These are phyloP conservation scores for Xerocomus potaroensis DNA, from an alignment of 768 basidiomycete genomes.

Conservation along the genomic window DNA sequence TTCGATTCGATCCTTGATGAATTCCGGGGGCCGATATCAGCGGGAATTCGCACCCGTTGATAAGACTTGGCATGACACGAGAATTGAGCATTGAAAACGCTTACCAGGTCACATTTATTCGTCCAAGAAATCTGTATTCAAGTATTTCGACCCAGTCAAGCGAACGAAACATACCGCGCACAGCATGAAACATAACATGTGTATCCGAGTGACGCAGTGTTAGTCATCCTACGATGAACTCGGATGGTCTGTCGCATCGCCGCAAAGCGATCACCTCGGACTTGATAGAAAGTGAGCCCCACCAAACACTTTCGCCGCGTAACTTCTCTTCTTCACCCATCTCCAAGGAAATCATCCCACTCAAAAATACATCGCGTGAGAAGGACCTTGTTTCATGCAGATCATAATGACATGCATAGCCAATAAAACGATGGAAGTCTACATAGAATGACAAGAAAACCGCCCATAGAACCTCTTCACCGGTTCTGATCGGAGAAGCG, in stretches of 20 bases:
- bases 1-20: background rate
- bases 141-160: background rate
- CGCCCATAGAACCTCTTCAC: conserved; percentile 29
- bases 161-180: background rate
- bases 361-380: background rate
- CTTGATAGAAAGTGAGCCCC: background rate
- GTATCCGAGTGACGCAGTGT: background rate
- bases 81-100: background rate
- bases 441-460: background rate
- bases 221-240: background rate
- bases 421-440: background rate
- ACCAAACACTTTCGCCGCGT: background rate
- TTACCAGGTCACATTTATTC: too few relatives aligned
- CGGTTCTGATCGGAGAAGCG: conserved; percentile 36
- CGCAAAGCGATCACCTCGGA: conserved; percentile 5
- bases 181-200: conserved; percentile 1
- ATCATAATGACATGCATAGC: conserved; percentile 17
- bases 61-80: background rate
- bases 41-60: background rate
- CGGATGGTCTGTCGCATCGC: background rate
- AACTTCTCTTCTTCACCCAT: background rate
- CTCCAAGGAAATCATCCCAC: background rate
- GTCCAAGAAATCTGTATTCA: background rate
- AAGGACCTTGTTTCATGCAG: conserved; percentile 16
- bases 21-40: background rate